phyloP scores from a whole-genome alignment of 306 rosid species.

The Dryas octopetala region DNA sequence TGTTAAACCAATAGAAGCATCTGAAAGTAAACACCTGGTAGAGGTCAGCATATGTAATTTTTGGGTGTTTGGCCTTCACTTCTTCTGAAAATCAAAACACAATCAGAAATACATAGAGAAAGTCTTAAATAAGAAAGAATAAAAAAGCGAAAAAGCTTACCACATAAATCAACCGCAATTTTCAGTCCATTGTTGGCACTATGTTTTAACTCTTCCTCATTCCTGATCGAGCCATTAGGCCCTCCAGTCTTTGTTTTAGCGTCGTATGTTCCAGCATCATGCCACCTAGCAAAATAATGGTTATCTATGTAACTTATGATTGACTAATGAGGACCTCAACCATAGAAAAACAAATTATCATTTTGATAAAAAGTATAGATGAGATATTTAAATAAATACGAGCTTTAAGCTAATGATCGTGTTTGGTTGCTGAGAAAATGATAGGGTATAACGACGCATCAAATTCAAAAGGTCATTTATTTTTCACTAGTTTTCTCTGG shows the following conservation, averaged over 20 bases:
- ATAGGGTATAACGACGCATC: not conserved
- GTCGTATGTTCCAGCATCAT: slow-evolving; percentile 82
- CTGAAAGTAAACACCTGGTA: slow-evolving; percentile 58
- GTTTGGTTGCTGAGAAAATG: not conserved
- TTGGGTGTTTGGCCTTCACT: slow-evolving; percentile 72
- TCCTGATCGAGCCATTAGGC: slow-evolving; percentile 82
- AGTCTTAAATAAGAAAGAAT: not conserved
- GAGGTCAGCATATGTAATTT: slow-evolving; percentile 69
- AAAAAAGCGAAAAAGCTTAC: slow-evolving; percentile 31
- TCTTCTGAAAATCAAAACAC: slow-evolving; percentile 44
- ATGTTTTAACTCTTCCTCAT: slow-evolving; percentile 47
- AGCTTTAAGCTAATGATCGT: not conserved
- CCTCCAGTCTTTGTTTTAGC: slow-evolving; percentile 66
- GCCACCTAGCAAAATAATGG: slow-evolving; percentile 56
- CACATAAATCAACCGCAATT: slow-evolving; percentile 65
- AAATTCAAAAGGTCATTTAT: too few relatives aligned
- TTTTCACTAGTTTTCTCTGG: not conserved
- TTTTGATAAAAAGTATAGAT: not conserved
- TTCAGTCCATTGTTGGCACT: slow-evolving; percentile 59
- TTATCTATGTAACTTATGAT: not conserved
- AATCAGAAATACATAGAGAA: not conserved
- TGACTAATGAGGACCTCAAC: not conserved
- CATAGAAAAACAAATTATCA: not conserved
- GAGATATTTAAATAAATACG: too few relatives aligned
- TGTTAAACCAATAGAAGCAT: too few relatives aligned